phyloP scores from a whole-genome alignment of 2,329 filamentous ascomycete genomes.

The Colletotrichum spinosum region DNA sequence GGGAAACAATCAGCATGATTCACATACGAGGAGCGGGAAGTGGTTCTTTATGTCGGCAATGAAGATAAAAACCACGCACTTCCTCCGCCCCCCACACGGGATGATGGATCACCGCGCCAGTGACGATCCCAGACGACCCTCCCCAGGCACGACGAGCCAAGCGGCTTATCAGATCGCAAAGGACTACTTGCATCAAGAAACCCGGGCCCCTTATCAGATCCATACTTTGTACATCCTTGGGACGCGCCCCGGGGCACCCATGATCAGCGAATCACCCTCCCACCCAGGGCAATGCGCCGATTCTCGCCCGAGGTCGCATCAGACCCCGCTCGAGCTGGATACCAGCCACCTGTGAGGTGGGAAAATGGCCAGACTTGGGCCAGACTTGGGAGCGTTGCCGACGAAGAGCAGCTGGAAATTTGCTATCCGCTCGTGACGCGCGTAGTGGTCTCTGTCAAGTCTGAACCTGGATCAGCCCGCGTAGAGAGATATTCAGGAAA shows the following conservation, averaged over 20 bases:
- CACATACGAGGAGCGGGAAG: slow-evolving; percentile 2
- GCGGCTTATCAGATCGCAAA: slow-evolving; percentile 33
- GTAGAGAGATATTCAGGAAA: slow-evolving; percentile 6
- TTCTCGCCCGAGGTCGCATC: slow-evolving; percentile 23
- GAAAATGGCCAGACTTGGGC: neutral
- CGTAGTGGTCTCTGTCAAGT: neutral
- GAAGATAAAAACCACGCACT: slow-evolving; percentile 25
- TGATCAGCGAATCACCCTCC: slow-evolving; percentile 10
- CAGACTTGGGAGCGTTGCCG: neutral
- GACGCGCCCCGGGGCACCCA: neutral
- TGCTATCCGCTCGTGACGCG: slow-evolving; percentile 6
- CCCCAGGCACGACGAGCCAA: neutral
- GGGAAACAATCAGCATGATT: neutral
- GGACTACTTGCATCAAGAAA: slow-evolving; percentile 14
- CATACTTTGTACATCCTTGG: slow-evolving; percentile 19
- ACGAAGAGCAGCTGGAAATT: neutral
- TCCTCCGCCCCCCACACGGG: neutral
- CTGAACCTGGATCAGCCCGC: neutral
- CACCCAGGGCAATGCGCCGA: slow-evolving; percentile 10
- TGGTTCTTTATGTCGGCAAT: slow-evolving; percentile 22
- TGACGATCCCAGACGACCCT: neutral
- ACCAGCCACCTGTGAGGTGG: neutral
- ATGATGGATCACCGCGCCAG: neutral
- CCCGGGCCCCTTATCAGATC: slow-evolving; percentile 30
- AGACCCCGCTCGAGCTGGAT: slow-evolving; percentile 25